Evolutionary conservation across 768 basidiomycete genomes (phyloP).

Genomic region (Collybiopsis confluens): DNA sequence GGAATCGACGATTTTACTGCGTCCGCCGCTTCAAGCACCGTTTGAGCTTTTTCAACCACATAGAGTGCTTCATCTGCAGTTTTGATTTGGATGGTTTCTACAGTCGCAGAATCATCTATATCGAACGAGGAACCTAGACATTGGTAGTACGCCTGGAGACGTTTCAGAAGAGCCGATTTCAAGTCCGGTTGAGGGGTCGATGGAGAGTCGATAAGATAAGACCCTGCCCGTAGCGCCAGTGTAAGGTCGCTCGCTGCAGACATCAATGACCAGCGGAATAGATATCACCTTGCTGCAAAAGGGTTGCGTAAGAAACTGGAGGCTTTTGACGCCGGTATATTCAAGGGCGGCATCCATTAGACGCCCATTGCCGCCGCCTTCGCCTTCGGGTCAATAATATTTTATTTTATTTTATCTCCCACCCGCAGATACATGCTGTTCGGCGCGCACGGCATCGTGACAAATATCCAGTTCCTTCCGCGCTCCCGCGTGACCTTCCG

Average conservation of each 20-base stretch:
- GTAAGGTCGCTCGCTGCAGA: neutral
- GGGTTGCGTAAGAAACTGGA: no score
- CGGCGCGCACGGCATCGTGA: no score
- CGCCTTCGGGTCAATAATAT: no score
- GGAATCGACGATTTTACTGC: slow-evolving; percentile 21
- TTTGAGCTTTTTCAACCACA: slow-evolving; percentile 45
- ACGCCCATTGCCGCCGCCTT: no score
- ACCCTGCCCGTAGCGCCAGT: neutral
- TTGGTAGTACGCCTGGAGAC: slow-evolving; percentile 38
- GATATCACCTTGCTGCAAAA: no score
- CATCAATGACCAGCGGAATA: no score
- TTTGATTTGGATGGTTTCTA: slow-evolving; percentile 42
- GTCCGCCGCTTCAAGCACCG: slow-evolving; percentile 27
- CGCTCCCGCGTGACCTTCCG: no score
- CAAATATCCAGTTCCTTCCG: no score
- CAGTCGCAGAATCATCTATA: slow-evolving; percentile 16
- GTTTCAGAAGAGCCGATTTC: slow-evolving; percentile 32
- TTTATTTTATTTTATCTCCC: no score
- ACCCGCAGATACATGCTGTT: no score
- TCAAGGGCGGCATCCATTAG: no score
- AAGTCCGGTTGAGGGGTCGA: slow-evolving; percentile 21
- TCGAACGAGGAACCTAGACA: slow-evolving; percentile 15
- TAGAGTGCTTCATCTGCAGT: slow-evolving; percentile 55
- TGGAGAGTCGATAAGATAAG: slow-evolving; percentile 3
- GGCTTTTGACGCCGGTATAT: no score